These are phyloP conservation scores for Yarrowia phangngaensis DNA, from an alignment of 805 yeast genomes.

Conservation along the genomic window DNA sequence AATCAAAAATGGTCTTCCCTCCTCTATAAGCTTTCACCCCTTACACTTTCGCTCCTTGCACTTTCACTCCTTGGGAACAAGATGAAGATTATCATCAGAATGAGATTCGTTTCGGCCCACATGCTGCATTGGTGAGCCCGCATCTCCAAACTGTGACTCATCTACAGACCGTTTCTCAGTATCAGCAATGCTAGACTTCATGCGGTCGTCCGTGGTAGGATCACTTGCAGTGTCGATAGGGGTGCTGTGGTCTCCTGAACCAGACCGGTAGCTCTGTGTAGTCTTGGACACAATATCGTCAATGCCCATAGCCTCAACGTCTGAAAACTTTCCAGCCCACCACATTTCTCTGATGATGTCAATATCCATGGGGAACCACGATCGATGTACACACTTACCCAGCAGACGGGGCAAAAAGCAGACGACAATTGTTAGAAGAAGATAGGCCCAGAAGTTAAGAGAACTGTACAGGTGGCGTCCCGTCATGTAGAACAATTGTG, in stretches of 20 bases:
- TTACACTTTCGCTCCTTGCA: background rate
- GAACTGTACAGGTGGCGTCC: constrained; percentile 63
- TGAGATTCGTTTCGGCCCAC: constrained; percentile 21
- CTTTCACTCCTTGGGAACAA: constrained; percentile 11
- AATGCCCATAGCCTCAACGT: constrained; percentile 16
- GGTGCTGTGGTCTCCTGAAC: constrained; percentile 1
- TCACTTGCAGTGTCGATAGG: constrained; percentile 13
- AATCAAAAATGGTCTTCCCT: constrained; percentile 16
- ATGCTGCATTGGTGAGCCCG: constrained; percentile 18
- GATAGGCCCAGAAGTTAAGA: constrained; percentile 60
- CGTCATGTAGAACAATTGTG: constrained; percentile 61
- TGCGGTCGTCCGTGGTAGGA: constrained; percentile 22
- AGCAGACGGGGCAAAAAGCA: constrained; percentile 59
- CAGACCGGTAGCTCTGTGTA: constrained; percentile 7
- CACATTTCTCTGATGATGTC: constrained; percentile 67
- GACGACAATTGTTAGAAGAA: constrained; percentile 52
- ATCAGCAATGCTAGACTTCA: constrained; percentile 21
- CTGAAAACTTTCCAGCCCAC: constrained; percentile 47
- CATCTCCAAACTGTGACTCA: constrained; percentile 18
- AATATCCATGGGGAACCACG: constrained; percentile 62
- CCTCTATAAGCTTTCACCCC: background rate
- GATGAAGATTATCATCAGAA: constrained; percentile 10
- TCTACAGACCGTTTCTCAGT: constrained; percentile 13
- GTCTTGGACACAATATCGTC: constrained; percentile 15
- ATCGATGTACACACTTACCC: constrained; percentile 47